Base-by-base conservation (phyloP, 768 basidiomycete species). In the Termitomyces heimii region DNA sequence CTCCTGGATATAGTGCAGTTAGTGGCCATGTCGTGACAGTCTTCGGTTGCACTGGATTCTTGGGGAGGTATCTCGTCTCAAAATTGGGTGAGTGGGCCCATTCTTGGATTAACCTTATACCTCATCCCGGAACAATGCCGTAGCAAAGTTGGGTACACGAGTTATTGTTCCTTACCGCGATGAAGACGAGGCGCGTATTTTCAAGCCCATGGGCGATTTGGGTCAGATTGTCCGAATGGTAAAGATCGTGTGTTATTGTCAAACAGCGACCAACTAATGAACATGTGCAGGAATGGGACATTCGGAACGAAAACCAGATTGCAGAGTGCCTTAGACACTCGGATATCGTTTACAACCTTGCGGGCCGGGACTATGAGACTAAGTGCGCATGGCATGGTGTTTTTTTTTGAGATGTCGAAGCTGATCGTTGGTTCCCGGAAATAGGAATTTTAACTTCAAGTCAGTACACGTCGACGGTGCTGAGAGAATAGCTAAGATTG, bases 201-300 rank as follows among this genome's bases (percentile, higher is more conserved):
- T 99, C 67, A 89, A 88, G 73, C 90, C 90, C 13, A 95, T 89
- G 86, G 97, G 96, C 43, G 97, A 99, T 76, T 78, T 98, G 54
- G 97, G 97, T 8, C 94, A 96, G 76, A 89, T 99, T 61, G 90
- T 98, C 56, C 85, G 91, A 65, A 84, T 98, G 89, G 95, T 96
- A 67, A 67, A 76, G 52, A 54, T 29, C 32, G 26, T 48, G 12
- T 22, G 54, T 45, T 44, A 40, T 50, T 50, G 31, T 29, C 35
- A 24, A 43, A 5, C 29, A 16, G 22, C 24, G 44, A n/a, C 46
- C 37, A 53, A 58, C 60, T 54, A 60, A 64, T 55, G 64, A 54
- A 39, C 57, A 28, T 62, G 50, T 34, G 43, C 61, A 98, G 95
- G 96, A 98, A 82, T 98, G 94, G 93, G 94, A 98, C 68, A 79